These are phyloP conservation scores for Cyberlindnera veronae DNA, from an alignment of 805 yeast species.

Conservation along the genomic window DNA sequence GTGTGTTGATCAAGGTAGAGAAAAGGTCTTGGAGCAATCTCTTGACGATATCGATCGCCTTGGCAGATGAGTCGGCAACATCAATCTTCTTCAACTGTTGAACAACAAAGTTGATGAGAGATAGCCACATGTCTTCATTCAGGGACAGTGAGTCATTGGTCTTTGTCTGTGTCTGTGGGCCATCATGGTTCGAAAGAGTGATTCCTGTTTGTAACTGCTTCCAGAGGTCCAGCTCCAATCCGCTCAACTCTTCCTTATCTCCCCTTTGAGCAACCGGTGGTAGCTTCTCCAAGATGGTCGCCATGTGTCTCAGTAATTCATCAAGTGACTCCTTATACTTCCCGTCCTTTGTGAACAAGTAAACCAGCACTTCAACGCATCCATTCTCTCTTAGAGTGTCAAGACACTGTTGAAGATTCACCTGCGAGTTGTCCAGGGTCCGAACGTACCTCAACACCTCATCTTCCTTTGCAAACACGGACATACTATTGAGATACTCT, in stretches of 20 bases:
- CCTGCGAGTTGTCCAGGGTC: conserved; percentile 23
- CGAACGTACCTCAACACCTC: conserved; percentile 20
- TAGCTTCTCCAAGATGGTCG: conserved; percentile 15
- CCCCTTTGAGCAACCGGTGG: conserved; percentile 7
- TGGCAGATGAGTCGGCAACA: conserved; percentile 10
- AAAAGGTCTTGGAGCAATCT: conserved; percentile 41
- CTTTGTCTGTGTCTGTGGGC: conserved; percentile 8
- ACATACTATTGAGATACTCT: conserved; percentile 18
- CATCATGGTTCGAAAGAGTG: conserved; percentile 28
- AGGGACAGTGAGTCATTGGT: conserved; percentile 20
- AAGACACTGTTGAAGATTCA: conserved; percentile 24
- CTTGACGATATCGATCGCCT: conserved; percentile 34
- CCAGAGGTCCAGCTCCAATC: conserved; percentile 33
- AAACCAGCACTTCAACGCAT: conserved; percentile 26
- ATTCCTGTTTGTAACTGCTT: conserved; percentile 33
- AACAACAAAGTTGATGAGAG: conserved; percentile 38
- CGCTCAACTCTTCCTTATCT: conserved; percentile 14
- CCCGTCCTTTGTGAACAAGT: conserved; percentile 12
- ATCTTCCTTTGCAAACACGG: conserved; percentile 16
- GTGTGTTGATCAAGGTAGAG: conserved; percentile 35
- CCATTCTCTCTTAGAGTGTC: conserved; percentile 20
- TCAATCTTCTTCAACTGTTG: conserved; percentile 31
- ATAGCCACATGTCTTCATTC: conserved; percentile 38
- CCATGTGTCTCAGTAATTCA: conserved; percentile 16
- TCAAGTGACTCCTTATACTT: conserved; percentile 25